A percentile compares a stretch with the other conserved stretches of the same genome.
Evolutionary conservation across 2,329 filamentous ascomycete species (phyloP).

Genomic region (Aspergillus chevalieri): DNA sequence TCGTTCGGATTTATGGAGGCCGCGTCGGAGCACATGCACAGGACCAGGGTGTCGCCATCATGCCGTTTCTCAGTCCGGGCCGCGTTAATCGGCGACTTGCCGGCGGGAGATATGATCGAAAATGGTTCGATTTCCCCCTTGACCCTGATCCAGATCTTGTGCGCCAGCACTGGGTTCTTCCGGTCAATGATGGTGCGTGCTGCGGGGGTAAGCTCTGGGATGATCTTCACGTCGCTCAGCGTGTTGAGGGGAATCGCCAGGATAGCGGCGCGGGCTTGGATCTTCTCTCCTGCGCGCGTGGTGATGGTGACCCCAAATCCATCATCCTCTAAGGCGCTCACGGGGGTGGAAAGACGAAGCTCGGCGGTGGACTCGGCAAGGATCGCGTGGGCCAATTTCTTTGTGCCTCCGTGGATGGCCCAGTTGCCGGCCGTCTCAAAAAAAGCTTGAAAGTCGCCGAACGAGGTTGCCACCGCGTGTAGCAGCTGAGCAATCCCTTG

Average conservation of each 20-base stretch:
- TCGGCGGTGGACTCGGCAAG: constrained; percentile 1
- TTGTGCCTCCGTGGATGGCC: constrained; percentile 4
- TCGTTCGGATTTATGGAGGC: constrained; percentile 5
- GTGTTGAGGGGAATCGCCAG: constrained; percentile 5
- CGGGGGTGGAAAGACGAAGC: constrained; percentile 2
- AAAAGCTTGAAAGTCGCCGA: constrained; percentile 5
- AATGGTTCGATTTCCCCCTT: constrained; percentile 8
- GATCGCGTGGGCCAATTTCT: constrained; percentile 1
- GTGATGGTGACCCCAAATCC: constrained; percentile 2
- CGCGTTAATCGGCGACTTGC: constrained; percentile 7
- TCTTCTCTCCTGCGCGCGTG: constrained; percentile 1
- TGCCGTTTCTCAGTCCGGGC: constrained; percentile 6
- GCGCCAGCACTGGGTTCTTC: constrained; percentile 8
- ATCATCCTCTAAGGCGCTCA: not conserved
- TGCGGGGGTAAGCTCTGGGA: not conserved
- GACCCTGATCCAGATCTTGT: constrained; percentile 9
- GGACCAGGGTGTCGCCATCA: constrained; percentile 7
- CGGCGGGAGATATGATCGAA: constrained; percentile 4
- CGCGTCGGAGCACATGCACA: constrained; percentile 10
- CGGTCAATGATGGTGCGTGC: constrained; percentile 3
- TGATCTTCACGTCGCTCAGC: constrained; percentile 2
- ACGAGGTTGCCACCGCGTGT: constrained; percentile 6
- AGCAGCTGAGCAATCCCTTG: constrained; percentile 11
- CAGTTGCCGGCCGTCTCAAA: constrained; percentile 6
- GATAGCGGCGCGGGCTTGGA: not conserved